A percentile compares a stretch with the other conserved stretches of the same genome.
Evolutionary conservation across 352 stramenopile species (phyloP).

Genomic region (Thalassiosira hispida): DNA sequence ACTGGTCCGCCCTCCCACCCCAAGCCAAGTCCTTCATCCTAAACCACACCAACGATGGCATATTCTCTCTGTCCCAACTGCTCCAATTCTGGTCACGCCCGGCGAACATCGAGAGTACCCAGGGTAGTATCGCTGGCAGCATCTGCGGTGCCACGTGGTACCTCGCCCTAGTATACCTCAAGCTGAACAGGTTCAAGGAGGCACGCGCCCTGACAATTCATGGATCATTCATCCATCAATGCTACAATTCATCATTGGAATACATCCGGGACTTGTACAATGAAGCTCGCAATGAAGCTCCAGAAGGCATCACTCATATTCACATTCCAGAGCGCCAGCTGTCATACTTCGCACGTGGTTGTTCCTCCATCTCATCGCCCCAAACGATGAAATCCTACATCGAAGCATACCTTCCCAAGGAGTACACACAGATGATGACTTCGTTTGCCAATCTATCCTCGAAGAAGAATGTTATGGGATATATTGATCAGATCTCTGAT

Average conservation of each 20-base stretch:
- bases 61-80: background rate
- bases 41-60: background rate
- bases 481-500: background rate
- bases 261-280: background rate
- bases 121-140: background rate
- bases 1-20: background rate
- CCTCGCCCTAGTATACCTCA: background rate
- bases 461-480: background rate
- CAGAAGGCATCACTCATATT: background rate
- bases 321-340: background rate
- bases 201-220: background rate
- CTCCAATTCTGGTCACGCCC: background rate
- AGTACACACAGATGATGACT: constrained; percentile 8
- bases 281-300: background rate
- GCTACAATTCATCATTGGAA: background rate
- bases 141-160: background rate
- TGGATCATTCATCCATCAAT: background rate
- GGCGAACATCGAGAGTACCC: background rate
- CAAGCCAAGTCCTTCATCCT: background rate
- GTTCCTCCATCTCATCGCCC: background rate
- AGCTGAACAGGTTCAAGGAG: background rate
- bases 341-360: background rate
- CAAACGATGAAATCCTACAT: background rate
- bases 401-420: background rate
- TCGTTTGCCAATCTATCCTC: background rate